Conservation (phyloP, 306 rosid species). For the Lathyrus tuberosus region DNA sequence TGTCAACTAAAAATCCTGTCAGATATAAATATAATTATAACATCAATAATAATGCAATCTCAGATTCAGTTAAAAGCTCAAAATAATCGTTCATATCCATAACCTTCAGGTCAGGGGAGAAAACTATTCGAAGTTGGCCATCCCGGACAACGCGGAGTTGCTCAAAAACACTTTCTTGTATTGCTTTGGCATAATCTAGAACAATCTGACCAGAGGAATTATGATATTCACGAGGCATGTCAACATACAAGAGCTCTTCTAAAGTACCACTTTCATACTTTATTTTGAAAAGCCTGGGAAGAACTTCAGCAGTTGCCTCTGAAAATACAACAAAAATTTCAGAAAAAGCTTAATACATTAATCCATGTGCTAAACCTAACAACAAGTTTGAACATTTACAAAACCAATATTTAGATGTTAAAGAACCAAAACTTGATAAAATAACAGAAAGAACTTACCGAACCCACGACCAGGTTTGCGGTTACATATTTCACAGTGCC, state of each 20-base stretch:
- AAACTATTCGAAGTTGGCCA: slow-evolving; percentile 92
- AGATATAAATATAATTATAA: slow-evolving; percentile 41
- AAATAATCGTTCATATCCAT: slow-evolving; percentile 6
- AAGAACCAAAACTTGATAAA: slow-evolving; percentile 26
- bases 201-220: slow-evolving; percentile 96
- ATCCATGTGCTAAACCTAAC: slow-evolving; percentile 17
- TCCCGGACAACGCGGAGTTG: slow-evolving; percentile 99
- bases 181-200: slow-evolving; percentile 88
- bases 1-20: slow-evolving; percentile 47
- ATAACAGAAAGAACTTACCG: slow-evolving; percentile 54
- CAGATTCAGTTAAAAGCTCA: slow-evolving; percentile 9
- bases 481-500: slow-evolving; percentile 95
- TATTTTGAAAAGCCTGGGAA: slow-evolving; percentile 95
- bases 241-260: slow-evolving; percentile 92
- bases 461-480: slow-evolving; percentile 96
- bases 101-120: slow-evolving; percentile 91
- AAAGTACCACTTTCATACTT: slow-evolving; percentile 96
- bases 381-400: neutral
- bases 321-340: slow-evolving; percentile 45
- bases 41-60: neutral
- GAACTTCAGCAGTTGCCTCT: slow-evolving; percentile 96
- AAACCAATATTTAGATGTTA: neutral
- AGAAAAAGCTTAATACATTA: slow-evolving; percentile 31
- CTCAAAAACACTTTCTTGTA: slow-evolving; percentile 94
- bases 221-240: slow-evolving; percentile 92